These are phyloP conservation scores for Inonotus obliquus DNA, from an alignment of 1,284 basidiomycete genomes.

Conservation along the genomic window DNA sequence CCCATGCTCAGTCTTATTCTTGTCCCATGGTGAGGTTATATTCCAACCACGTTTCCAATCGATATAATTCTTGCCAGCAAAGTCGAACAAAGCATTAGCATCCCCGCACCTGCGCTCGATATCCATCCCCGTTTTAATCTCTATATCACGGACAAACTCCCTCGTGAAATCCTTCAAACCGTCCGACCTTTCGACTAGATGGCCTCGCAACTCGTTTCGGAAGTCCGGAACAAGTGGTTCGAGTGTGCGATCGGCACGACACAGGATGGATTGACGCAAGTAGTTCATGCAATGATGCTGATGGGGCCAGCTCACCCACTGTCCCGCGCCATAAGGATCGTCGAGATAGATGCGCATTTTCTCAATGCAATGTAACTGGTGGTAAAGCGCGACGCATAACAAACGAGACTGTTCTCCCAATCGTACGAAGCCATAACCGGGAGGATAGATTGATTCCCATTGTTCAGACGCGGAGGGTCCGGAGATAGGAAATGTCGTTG, in stretches of 20 bases:
- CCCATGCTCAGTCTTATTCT: background rate
- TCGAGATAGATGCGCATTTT: constrained; percentile 13
- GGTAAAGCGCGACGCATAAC: constrained; percentile 12
- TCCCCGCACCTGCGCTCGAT: background rate
- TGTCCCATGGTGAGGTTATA: background rate
- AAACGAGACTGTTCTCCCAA: constrained; percentile 2
- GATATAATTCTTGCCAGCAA: background rate
- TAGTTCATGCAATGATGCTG: constrained; percentile 25
- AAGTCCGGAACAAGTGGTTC: background rate
- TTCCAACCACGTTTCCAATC: background rate
- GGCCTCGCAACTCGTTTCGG: too few species aligned
- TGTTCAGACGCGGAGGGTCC: constrained; percentile 24
- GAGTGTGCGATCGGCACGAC: constrained; percentile 11
- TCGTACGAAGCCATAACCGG: constrained; percentile 16
- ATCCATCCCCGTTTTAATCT: background rate
- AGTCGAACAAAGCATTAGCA: background rate
- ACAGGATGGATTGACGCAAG: constrained; percentile 10
- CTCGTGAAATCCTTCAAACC: background rate
- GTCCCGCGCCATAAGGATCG: constrained; percentile 2
- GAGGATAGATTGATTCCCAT: constrained; percentile 28
- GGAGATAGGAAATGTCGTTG: constrained; percentile 25
- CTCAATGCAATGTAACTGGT: constrained; percentile 15
- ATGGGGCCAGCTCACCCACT: constrained; percentile 23
- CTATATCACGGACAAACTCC: background rate
- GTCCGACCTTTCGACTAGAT: background rate